A percentile compares a stretch with the other conserved stretches of the same genome.
Evolutionary conservation across 2,329 filamentous ascomycete species (phyloP).

Genomic region (Dactylellina leptospora): DNA sequence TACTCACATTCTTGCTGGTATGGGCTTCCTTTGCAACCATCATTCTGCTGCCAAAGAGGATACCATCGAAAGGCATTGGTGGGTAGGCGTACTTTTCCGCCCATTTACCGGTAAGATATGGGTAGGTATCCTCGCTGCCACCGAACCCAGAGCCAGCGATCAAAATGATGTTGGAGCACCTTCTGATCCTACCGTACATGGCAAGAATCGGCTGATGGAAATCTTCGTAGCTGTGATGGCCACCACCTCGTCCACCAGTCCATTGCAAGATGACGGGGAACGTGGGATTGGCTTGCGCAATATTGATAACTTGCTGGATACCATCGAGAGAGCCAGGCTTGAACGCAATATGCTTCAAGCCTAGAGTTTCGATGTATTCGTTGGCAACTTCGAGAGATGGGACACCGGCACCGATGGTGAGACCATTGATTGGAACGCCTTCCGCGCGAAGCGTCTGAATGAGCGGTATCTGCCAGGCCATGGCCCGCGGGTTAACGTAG

Average conservation of each 20-base stretch:
- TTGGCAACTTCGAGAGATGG: slow-evolving; percentile 92
- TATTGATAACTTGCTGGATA: slow-evolving; percentile 89
- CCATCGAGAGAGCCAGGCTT: slow-evolving; percentile 90
- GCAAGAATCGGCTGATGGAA: slow-evolving; percentile 91
- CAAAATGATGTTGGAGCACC: slow-evolving; percentile 84
- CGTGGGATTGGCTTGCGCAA: slow-evolving; percentile 89
- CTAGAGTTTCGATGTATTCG: slow-evolving; percentile 91
- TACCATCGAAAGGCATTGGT: slow-evolving; percentile 92
- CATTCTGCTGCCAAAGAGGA: slow-evolving; percentile 88
- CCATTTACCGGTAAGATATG: slow-evolving; percentile 89
- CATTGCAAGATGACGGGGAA: slow-evolving; percentile 95
- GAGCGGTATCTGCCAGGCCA: slow-evolving; percentile 91
- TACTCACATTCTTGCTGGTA: slow-evolving; percentile 73
- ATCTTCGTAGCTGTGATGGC: slow-evolving; percentile 93
- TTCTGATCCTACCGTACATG: slow-evolving; percentile 88
- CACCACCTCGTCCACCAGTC: slow-evolving; percentile 92
- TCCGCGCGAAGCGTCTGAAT: slow-evolving; percentile 81
- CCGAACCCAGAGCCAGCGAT: slow-evolving; percentile 93
- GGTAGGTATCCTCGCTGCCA: slow-evolving; percentile 87
- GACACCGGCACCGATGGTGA: slow-evolving; percentile 92
- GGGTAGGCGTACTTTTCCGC: slow-evolving; percentile 86
- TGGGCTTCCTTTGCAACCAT: slow-evolving; percentile 94
- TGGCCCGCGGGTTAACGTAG: slow-evolving; percentile 86
- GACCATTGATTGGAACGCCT: slow-evolving; percentile 87
- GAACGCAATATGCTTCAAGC: slow-evolving; percentile 91